These are phyloP conservation scores for Malassezia caprae DNA, from an alignment of 1,284 basidiomycete species.

Conservation along the genomic window DNA sequence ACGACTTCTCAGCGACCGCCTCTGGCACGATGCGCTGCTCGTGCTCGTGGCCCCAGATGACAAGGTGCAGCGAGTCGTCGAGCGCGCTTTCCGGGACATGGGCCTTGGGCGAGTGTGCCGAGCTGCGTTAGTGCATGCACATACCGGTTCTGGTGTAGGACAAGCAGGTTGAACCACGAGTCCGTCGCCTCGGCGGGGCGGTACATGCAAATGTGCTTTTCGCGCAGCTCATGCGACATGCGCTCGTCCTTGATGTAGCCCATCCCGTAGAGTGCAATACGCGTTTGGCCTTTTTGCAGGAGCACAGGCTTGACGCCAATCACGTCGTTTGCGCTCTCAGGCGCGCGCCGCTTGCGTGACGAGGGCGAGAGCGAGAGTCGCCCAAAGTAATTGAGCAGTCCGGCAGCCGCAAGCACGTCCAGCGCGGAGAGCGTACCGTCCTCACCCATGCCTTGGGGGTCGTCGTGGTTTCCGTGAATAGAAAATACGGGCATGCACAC, in stretches of 20 bases:
- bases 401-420: constrained; percentile 84
- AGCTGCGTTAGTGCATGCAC: constrained; percentile 54
- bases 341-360: constrained; percentile 14
- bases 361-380: constrained; percentile 56
- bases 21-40: constrained; percentile 88
- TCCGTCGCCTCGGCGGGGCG: constrained; percentile 70
- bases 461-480: constrained; percentile 98
- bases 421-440: constrained; percentile 87
- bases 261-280: constrained; percentile 81
- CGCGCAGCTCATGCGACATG: constrained; percentile 88
- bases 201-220: constrained; percentile 88
- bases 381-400: constrained; percentile 94
- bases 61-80: constrained; percentile 82
- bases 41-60: constrained; percentile 98
- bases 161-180: constrained; percentile 84
- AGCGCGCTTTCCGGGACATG: constrained; percentile 93
- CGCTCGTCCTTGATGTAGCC: constrained; percentile 93
- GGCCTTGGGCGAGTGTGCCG: constrained; percentile 83
- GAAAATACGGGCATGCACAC: constrained; percentile 91
- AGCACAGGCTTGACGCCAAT: constrained; percentile 82
- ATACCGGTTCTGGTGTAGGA: constrained; percentile 91
- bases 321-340: constrained; percentile 54
- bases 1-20: constrained; percentile 76
- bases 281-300: constrained; percentile 74
- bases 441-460: constrained; percentile 82